Base-by-base conservation (phyloP, 1,284 basidiomycete genomes). In the Microbotryum scabiosae region DNA sequence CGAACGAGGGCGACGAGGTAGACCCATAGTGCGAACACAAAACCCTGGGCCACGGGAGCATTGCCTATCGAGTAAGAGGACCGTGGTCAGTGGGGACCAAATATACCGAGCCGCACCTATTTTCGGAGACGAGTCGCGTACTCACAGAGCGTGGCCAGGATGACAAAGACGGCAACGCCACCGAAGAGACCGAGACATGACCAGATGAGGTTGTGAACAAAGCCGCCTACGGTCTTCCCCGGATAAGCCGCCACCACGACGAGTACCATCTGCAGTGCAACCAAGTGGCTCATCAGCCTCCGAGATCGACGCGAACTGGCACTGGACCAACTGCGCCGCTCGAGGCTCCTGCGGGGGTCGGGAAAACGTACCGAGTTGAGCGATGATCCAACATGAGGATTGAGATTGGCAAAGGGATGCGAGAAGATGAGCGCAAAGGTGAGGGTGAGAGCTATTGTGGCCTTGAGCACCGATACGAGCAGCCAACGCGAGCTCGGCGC, bases 21-120 rank as follows among this genome's bases (percentile, higher is more conserved):
- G 21, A 61, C 59, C 44, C 45, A 66, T 7, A 55, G n/a, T n/a
- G 62, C 62, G 12, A 63, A 66, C n/a, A 66, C 45, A 51, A 66
- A 66, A 41, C 65, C 65, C 46, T 66, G 65, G 2, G 50, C 62
- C 2, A 62, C 60, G 8, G 65, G 62, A 1, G 65, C 51, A n/a
- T 51, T 20, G 36, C 51, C 64, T 66, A 46, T 26, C 43, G 20
- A n/a, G 26, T 6, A 4, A 45, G 6, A 4, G 3, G 28, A 12
- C n/a, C 23, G 3, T 14, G 46, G 43, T 23, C 20, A 36, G 18
- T 46, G 56, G 3, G 6, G 18, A 3, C 8, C 36, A 18, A 14
- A n/a, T n/a, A 20, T 14, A n/a, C 26, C 26, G 26, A 23, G 47
- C 26, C 20, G 21, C 8, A 49, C 47, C 7, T 49, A 20, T n/a